A percentile compares a stretch with the other conserved stretches of the same genome.
phyloP scores from a whole-genome alignment of 345 rosid species.

The Hypericum perforatum region DNA sequence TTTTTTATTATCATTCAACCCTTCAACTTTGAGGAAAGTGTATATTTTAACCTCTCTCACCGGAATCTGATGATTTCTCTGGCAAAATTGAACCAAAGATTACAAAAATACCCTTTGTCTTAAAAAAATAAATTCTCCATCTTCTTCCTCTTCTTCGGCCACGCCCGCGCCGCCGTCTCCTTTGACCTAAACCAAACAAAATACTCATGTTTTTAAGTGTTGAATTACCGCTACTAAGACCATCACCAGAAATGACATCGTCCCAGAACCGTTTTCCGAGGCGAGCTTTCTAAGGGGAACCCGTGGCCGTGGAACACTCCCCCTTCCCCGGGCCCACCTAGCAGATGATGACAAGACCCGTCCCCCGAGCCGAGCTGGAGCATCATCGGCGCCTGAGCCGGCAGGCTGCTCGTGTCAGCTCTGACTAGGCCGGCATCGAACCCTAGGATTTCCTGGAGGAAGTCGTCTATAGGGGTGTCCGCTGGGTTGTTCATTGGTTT shows the following conservation, averaged over 20 bases:
- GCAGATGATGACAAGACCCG: conserved; percentile 18
- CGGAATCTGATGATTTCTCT: too few relatives aligned
- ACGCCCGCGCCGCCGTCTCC: too few relatives aligned
- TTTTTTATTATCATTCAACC: too few relatives aligned
- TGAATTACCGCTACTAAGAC: not conserved
- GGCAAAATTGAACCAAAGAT: too few relatives aligned
- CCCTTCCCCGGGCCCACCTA: too few relatives aligned
- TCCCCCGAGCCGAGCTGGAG: conserved; percentile 79
- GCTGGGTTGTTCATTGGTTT: conserved; percentile 61
- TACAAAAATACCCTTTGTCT: too few relatives aligned
- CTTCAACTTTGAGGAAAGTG: too few relatives aligned
- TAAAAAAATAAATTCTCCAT: too few relatives aligned
- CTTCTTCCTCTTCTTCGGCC: too few relatives aligned
- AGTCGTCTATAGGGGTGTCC: conserved; percentile 66
- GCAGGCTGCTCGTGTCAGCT: conserved; percentile 33
- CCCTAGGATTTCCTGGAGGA: conserved; percentile 84
- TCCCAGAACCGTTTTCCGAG: conserved; percentile 63
- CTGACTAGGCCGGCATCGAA: conserved; percentile 46
- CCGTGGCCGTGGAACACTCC: conserved; percentile 21
- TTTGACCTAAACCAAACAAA: too few relatives aligned
- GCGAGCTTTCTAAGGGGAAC: conserved; percentile 39
- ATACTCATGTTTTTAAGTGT: conserved; percentile 61
- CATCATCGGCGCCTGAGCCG: conserved; percentile 63
- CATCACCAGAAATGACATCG: conserved; percentile 53
- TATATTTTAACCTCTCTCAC: too few relatives aligned